Evolutionary conservation across 768 basidiomycete species (phyloP).

Genomic region (Krasilnikovozyma curviuscula): DNA sequence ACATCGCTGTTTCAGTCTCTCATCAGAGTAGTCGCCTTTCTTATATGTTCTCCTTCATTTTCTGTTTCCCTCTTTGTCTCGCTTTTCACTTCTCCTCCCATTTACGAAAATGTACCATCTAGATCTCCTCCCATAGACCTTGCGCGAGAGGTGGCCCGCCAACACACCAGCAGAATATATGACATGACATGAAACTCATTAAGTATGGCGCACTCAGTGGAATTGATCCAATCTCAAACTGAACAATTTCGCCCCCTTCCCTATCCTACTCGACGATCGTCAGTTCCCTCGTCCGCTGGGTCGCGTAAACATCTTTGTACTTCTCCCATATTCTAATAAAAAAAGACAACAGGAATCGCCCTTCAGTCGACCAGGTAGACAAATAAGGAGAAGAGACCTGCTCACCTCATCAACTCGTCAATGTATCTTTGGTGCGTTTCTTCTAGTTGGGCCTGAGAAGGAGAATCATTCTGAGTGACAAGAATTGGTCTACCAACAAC

Average conservation of each 20-base stretch:
- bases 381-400: conserved; percentile 2
- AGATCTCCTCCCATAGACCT: no score
- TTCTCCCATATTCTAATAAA: conserved; percentile 70
- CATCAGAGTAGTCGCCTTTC: no score
- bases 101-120: no score
- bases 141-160: no score
- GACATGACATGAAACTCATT: no score
- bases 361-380: not conserved
- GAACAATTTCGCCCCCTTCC: not conserved
- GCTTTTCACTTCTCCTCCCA: no score
- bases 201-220: no score
- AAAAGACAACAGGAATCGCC: conserved; percentile 8
- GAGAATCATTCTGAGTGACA: conserved; percentile 55
- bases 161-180: no score
- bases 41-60: no score
- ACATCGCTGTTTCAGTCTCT: no score
- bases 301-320: conserved; percentile 86
- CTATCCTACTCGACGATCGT: conserved; percentile 23
- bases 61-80: no score
- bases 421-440: conserved; percentile 72
- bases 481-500: conserved; percentile 83
- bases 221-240: no score
- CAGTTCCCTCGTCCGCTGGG: conserved; percentile 40
- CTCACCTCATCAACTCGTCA: conserved; percentile 70
- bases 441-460: conserved; percentile 59